Evolutionary conservation across 1,139 yeast genomes (phyloP), one percentile per base, ranked within the genome.

Genomic region (Candida tetrigidarum): DNA sequence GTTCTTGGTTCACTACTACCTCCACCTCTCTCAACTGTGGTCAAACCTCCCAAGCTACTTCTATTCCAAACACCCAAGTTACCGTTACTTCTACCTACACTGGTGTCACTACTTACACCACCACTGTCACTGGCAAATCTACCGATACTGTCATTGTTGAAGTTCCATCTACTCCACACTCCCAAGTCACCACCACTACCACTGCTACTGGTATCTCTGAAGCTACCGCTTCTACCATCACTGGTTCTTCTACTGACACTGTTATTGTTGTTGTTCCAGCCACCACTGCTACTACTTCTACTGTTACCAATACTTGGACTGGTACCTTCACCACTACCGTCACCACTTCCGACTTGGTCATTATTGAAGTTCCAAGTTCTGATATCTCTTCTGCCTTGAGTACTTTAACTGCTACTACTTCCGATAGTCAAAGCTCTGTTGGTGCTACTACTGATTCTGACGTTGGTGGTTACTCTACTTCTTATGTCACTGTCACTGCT

Each of bases 401-500:
- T 11, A 33, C 37, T 7, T 19, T 22, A 4, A 19, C 15, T 19
- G 8, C 30, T 36, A 22, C 37, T 22, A 22, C 37, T 10, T 9
- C 29, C n/a, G 27, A 32, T 4, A 16, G 14, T 20, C 11, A 29
- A 9, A 30, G 12, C 11, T 16, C 14, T 20, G 8, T 27, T 7
- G 10, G 19, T 4, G 15, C 38, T 2, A 15, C 28, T 14, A 23
- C 29, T 15, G 38, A 22, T 7, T 10, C 19, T 23, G 25, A 27
- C 19, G 12, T 9, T 6, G 40, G 32, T 37, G 18, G 16, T 2
- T 40, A 12, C 34, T 36, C 39, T 15, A 38, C 45, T 22, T 32
- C 42, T 11, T 42, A 30, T 23, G 15, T 12, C 15, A 42, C 45
- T 12, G 45, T 30, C 15, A 42, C 45, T 25, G 45, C 45, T 20